Evolutionary conservation across 1,284 basidiomycete genomes (phyloP), one percentile per base, ranked within the genome.

Genomic region (Ganoderma lingzhi): DNA sequence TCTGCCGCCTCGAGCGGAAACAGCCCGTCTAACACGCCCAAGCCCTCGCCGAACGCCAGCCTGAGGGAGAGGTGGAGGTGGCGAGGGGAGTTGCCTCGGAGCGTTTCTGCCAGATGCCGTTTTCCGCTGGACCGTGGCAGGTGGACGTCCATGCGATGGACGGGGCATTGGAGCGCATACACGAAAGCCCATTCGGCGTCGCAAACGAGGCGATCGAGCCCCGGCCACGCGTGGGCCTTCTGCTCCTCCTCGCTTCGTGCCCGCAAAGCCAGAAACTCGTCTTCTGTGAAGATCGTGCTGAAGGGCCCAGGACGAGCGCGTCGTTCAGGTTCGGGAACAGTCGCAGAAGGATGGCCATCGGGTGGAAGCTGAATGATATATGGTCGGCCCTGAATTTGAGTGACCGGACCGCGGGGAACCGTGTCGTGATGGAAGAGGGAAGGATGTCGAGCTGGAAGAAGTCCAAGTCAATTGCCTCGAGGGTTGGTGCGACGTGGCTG

Each of bases 261-360:
- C 12, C 37, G 56, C 35, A 39, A 23, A 1, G 2, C 4, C 3
- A 5, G 19, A n/a, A 12, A 6, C 1, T n/a, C 19, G 19, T 37
- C 35, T 5, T 23, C 35, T 19, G 17, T 32, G 35, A n/a, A 30
- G 15, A 23, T n/a, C 6, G 32, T 35, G 28, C 53, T 0, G 17
- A 14, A 39, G 6, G 6, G 10, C 37, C 56, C 9, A 59, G 56
- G 19, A 30, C 19, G 35, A 59, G 37, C 15, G 56, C 39, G 35
- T n/a, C 19, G n/a, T 39, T 17, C 8, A 59, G 37, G 56, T 59
- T 59, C 9, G 56, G 56, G 35, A 59, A 59, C 5, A 59, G 56
- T n/a, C n/a, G 15, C 19, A 59, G 32, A 14, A 59, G 56, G 35
- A 39, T 35, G 19, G 30, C 56, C 10, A 39, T 6, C 56, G 35